These are phyloP conservation scores for Leccinum imitatum DNA, from an alignment of 768 basidiomycete species.

Conservation along the genomic window DNA sequence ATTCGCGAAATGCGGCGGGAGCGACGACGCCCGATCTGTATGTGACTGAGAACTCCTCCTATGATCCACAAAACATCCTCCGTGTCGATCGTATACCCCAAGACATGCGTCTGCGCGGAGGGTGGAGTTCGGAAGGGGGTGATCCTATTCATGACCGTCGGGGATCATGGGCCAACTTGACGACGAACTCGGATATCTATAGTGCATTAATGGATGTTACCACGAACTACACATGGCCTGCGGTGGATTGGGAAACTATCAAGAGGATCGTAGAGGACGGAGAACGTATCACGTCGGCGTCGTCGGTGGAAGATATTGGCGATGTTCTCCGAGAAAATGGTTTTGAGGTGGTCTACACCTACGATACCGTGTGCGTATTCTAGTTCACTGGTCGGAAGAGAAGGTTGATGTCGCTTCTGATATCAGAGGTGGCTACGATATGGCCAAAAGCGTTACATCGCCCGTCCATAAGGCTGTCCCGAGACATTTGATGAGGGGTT, in stretches of 20 bases:
- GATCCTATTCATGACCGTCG: slow-evolving; percentile 14
- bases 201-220: slow-evolving; percentile 18
- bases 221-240: slow-evolving; percentile 6
- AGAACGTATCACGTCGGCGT: slow-evolving; percentile 17
- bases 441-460: slow-evolving; percentile 37
- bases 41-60: slow-evolving; percentile 38
- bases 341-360: slow-evolving; percentile 43
- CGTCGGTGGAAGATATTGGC: slow-evolving; percentile 32
- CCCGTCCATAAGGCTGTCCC: slow-evolving; percentile 37
- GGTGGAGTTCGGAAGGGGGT: slow-evolving; percentile 23
- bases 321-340: slow-evolving; percentile 38
- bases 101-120: slow-evolving; percentile 33
- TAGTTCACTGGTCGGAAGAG: background rate
- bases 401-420: background rate
- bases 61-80: slow-evolving; percentile 34
- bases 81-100: slow-evolving; percentile 39
- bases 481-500: slow-evolving; percentile 35
- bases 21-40: slow-evolving; percentile 25
- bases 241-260: slow-evolving; percentile 28
- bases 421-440: slow-evolving; percentile 38
- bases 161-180: slow-evolving; percentile 23
- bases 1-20: slow-evolving; percentile 21
- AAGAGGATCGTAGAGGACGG: slow-evolving; percentile 23
- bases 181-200: slow-evolving; percentile 16
- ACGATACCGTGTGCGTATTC: slow-evolving; percentile 39